phyloP scores from a whole-genome alignment of 306 rosid genomes.

The Vigna nakashimae region DNA sequence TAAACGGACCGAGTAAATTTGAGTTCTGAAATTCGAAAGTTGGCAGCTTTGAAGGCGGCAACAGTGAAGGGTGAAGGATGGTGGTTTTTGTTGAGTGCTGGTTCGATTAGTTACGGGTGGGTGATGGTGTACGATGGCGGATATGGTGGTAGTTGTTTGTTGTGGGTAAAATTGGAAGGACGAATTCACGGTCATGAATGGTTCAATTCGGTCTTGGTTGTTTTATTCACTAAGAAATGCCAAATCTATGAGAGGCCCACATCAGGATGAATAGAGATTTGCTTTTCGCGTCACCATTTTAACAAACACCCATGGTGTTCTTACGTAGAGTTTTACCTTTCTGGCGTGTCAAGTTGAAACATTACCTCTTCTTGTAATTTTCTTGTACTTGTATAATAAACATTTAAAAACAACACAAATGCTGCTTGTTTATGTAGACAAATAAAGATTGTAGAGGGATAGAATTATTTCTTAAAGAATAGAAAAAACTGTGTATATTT shows the following conservation, averaged over 20 bases:
- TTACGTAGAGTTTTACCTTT: background rate
- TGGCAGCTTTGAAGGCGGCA: slow-evolving; percentile 1
- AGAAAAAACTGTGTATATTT: too few species aligned
- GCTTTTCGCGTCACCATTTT: slow-evolving; percentile 22
- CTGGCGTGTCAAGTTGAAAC: background rate
- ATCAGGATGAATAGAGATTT: background rate
- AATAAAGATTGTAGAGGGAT: too few species aligned
- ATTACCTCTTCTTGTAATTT: background rate
- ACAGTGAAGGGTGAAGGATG: background rate
- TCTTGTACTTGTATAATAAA: background rate
- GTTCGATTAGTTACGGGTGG: background rate
- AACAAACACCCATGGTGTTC: background rate
- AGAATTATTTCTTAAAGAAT: too few species aligned
- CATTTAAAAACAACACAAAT: too few species aligned
- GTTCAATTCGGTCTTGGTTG: background rate
- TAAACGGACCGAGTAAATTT: slow-evolving; percentile 19
- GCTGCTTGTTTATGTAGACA: too few species aligned
- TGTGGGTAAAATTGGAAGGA: slow-evolving; percentile 23
- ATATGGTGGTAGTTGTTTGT: background rate
- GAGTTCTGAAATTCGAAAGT: slow-evolving; percentile 31
- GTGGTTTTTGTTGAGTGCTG: slow-evolving; percentile 11
- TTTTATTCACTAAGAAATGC: background rate
- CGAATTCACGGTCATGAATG: slow-evolving; percentile 27
- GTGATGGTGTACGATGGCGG: slow-evolving; percentile 26
- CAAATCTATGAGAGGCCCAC: slow-evolving; percentile 14